Conservation (phyloP, 371 early-diverging fungal genomes). For the Saksenaea vasiformis region DNA sequence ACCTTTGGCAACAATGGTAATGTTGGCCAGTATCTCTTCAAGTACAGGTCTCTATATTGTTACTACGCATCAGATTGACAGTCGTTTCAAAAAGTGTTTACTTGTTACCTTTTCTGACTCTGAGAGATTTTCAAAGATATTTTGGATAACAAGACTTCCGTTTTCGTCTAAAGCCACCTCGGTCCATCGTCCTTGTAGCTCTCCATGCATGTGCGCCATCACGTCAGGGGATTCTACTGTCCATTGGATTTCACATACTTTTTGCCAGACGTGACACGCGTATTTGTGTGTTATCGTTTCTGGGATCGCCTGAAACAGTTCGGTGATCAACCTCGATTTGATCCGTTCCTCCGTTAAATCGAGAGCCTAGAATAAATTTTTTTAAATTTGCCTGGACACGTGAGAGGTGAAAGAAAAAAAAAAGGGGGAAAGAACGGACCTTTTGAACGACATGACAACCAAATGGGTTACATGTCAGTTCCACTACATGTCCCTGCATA, state of each 20-base stretch:
- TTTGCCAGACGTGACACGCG: constrained; percentile 84
- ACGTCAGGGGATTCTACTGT: constrained; percentile 48
- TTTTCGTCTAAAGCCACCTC: constrained; percentile 77
- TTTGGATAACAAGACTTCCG: constrained; percentile 79
- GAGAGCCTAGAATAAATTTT: constrained; percentile 41
- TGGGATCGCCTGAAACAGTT: constrained; percentile 62
- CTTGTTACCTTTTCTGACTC: constrained; percentile 61
- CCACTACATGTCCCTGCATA: constrained; percentile 67
- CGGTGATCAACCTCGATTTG: constrained; percentile 58
- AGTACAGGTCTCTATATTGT: constrained; percentile 49
- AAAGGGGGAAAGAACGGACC: constrained; percentile 21
- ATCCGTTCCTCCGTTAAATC: constrained; percentile 66
- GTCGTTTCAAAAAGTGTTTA: not conserved
- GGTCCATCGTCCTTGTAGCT: constrained; percentile 65
- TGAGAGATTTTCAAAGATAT: constrained; percentile 73
- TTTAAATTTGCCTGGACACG: not conserved
- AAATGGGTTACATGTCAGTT: constrained; percentile 73
- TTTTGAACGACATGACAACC: constrained; percentile 84
- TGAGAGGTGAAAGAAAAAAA: not conserved
- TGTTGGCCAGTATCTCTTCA: constrained; percentile 60
- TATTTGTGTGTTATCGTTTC: constrained; percentile 78
- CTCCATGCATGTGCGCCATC: constrained; percentile 61
- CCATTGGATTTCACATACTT: constrained; percentile 75
- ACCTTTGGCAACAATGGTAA: constrained; percentile 65
- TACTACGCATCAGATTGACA: not conserved